Evolutionary conservation across 2,329 filamentous ascomycete species (phyloP).

Genomic region (Colletotrichum somersetense): DNA sequence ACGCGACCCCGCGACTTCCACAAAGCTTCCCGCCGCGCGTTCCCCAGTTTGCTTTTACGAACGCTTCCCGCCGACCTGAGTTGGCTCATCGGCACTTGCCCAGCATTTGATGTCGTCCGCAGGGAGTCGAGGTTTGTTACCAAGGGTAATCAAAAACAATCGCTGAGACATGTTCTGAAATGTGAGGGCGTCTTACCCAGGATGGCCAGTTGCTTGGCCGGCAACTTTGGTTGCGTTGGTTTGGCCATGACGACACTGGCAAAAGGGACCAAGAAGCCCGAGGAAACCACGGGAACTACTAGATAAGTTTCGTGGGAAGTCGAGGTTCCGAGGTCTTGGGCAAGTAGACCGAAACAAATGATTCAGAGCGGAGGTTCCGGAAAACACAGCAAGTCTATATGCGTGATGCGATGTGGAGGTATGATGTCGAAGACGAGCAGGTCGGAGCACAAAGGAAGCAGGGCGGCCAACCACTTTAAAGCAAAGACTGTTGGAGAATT

Average conservation of each 20-base stretch:
- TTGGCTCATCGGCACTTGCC: slow-evolving; percentile 36
- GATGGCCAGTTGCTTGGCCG: slow-evolving; percentile 81
- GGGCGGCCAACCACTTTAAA: slow-evolving; percentile 26
- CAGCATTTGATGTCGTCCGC: slow-evolving; percentile 6
- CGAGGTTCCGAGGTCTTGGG: neutral
- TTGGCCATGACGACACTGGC: slow-evolving; percentile 38
- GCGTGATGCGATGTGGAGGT: neutral
- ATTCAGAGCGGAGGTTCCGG: neutral
- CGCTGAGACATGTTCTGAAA: slow-evolving; percentile 33
- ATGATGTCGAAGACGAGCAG: neutral
- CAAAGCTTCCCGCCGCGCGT: neutral
- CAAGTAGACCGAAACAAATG: neutral
- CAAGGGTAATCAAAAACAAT: slow-evolving; percentile 22
- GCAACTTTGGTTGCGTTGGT: slow-evolving; percentile 70
- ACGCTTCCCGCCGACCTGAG: too few species aligned
- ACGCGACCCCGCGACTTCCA: neutral
- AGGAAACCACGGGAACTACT: neutral
- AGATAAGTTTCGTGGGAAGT: neutral
- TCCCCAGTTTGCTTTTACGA: neutral
- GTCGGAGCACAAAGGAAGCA: neutral
- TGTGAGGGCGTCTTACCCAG: slow-evolving; percentile 68
- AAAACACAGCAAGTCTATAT: slow-evolving; percentile 5
- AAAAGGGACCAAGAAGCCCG: neutral
- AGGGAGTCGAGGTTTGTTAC: slow-evolving; percentile 5
- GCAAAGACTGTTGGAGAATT: slow-evolving; percentile 25